phyloP scores from a whole-genome alignment of 495 filamentous ascomycete genomes.

The Tetracladium marchalianum region DNA sequence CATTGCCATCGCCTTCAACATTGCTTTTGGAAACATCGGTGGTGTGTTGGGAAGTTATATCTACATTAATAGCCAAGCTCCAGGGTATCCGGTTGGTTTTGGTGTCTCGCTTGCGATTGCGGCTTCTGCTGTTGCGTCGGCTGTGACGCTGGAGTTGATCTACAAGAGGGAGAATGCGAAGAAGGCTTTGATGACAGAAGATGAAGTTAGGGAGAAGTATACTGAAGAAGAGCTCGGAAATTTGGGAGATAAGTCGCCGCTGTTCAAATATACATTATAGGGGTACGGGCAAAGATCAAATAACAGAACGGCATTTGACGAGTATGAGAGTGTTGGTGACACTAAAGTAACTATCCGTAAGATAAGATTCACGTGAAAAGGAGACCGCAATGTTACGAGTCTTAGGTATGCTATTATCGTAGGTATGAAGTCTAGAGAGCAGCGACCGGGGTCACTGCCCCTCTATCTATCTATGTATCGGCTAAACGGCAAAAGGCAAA shows the following conservation, averaged over 20 bases:
- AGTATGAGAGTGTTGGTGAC: no score
- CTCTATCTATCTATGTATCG: no score
- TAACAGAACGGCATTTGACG: no score
- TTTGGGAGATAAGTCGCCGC: slow-evolving; percentile 33
- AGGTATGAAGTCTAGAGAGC: no score
- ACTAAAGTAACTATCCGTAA: no score
- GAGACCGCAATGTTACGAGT: no score
- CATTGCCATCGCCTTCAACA: slow-evolving; percentile 43
- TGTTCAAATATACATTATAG: slow-evolving; percentile 26
- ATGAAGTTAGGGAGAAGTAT: slow-evolving; percentile 24
- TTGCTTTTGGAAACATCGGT: slow-evolving; percentile 44
- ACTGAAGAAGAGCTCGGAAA: slow-evolving; percentile 27
- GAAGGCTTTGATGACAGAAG: slow-evolving; percentile 20
- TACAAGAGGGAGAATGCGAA: slow-evolving; percentile 21
- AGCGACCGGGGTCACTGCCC: no score
- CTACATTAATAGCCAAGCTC: slow-evolving; percentile 34
- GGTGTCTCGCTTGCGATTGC: slow-evolving; percentile 21
- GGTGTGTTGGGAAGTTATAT: slow-evolving; percentile 46
- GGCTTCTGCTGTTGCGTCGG: slow-evolving; percentile 16
- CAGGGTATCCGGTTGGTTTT: slow-evolving; percentile 39
- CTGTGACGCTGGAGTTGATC: slow-evolving; percentile 19
- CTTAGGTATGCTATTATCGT: no score
- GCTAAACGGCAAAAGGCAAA: no score
- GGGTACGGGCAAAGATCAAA: no score
- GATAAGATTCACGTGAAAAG: no score